Base-by-base conservation (phyloP, 345 rosid genomes). In the Dipteronia dyeriana region DNA sequence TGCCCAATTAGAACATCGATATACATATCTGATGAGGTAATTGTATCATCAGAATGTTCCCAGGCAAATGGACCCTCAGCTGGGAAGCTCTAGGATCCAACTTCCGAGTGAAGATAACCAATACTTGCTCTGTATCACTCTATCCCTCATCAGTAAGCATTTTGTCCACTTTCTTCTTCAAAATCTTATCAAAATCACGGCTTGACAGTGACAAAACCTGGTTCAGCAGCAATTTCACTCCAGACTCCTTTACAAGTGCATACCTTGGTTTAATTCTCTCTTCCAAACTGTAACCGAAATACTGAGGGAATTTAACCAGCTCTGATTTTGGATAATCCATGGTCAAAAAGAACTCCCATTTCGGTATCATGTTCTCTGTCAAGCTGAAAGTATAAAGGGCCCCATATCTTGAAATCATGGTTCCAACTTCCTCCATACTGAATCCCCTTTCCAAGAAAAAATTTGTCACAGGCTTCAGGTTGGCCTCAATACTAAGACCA, bases 281-380 rank as follows among this genome's bases (percentile, higher is more conserved):
- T 59, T 86, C 91, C 80, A 95, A 85, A 78, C 95, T 95, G 71
- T 92, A 95, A 66, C 98, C 97, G 16, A 95, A 95, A 86, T 87
- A 95, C 78, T 95, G 95, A 39, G 97, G 98, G 69, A 92, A 92
- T 79, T 92, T 92, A 31, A 92, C 90, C 2, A 95, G 95, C 82
- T 92, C 97, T 3, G 90, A 80, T 23, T 78, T 89, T 2, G 91
- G 81, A 83, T 91, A 95, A 73, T 89, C 97, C 97, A 89, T 91
- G 45, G 92, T 92, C 82, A 90, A 82, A 88, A 90, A 95, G 83
- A 88, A 95, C 54, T 95, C 94, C 98, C 98, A 95, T 81, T 95
- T 95, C 3, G 93, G 94, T 61, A 77, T 83, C 90, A 95, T 51
- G 75, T 92, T 95, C 68, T 81, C 91, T 31, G 72, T 82, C 90